A percentile compares a stretch with the other conserved stretches of the same genome.
Evolutionary conservation across 305 asterid genomes (phyloP).

Genomic region (Fraxinus velutina): DNA sequence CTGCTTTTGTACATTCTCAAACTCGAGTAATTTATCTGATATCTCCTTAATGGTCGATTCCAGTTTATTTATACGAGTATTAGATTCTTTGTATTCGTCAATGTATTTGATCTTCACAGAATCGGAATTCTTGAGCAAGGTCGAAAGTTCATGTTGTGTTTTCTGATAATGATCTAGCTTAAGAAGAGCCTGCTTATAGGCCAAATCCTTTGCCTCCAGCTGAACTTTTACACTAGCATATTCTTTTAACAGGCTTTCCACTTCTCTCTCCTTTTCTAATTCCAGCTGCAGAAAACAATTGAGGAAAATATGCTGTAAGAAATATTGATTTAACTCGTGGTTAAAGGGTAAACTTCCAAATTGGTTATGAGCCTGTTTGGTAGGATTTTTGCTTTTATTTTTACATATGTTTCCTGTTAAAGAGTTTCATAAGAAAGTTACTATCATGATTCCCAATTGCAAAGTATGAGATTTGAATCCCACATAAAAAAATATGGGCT

Average conservation of each 20-base stretch:
- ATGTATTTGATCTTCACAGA: slow-evolving; percentile 39
- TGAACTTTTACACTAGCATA: slow-evolving; percentile 14
- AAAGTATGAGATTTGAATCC: too few species aligned
- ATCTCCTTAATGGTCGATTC: slow-evolving; percentile 31
- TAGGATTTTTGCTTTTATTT: not conserved
- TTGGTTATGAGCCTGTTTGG: not conserved
- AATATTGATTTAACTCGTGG: not conserved
- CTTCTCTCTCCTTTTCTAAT: slow-evolving; percentile 29
- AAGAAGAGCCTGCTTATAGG: slow-evolving; percentile 44
- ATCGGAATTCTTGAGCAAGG: slow-evolving; percentile 39
- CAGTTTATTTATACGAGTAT: slow-evolving; percentile 26
- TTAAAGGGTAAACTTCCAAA: not conserved
- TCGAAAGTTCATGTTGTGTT: slow-evolving; percentile 43
- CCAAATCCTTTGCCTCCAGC: slow-evolving; percentile 52
- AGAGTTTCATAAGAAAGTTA: too few species aligned
- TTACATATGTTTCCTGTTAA: too few species aligned
- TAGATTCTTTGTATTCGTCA: slow-evolving; percentile 35
- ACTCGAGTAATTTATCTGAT: slow-evolving; percentile 25
- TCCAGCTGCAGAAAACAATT: slow-evolving; percentile 23
- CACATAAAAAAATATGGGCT: too few species aligned
- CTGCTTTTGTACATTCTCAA: slow-evolving; percentile 24
- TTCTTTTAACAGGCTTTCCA: slow-evolving; percentile 32
- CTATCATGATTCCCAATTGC: too few species aligned
- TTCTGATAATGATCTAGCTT: slow-evolving; percentile 42
- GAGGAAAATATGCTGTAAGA: not conserved